Evolutionary conservation across 1,284 basidiomycete species (phyloP).

Genomic region (Cerioporus squamosus): DNA sequence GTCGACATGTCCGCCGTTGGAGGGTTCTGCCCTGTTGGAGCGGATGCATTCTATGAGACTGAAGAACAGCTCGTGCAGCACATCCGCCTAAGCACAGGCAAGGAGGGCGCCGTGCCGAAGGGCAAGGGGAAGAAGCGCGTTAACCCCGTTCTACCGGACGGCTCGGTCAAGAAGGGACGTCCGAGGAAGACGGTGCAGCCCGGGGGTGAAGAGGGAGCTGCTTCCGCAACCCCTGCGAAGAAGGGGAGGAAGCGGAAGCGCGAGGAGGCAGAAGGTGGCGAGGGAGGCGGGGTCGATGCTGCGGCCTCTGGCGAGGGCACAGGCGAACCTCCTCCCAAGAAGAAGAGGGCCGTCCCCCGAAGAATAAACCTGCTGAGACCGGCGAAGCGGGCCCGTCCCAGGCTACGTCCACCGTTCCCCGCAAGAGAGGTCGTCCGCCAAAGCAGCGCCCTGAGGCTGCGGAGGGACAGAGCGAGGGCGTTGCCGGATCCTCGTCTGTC

Average conservation of each 20-base stretch:
- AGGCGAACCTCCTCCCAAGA: conserved; percentile 36
- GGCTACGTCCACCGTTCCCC: background rate
- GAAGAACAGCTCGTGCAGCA: conserved; percentile 44
- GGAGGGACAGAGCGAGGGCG: conserved; percentile 14
- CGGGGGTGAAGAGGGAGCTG: conserved; percentile 10
- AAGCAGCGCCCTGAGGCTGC: conserved; percentile 27
- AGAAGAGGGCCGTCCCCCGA: conserved; percentile 42
- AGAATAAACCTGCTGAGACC: conserved; percentile 13
- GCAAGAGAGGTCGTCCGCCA: conserved; percentile 39
- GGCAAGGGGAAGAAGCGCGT: conserved; percentile 28
- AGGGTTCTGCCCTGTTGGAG: conserved; percentile 50
- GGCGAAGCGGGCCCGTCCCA: background rate
- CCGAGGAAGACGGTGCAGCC: conserved; percentile 24
- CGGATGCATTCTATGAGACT: conserved; percentile 57
- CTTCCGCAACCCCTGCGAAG: conserved; percentile 2
- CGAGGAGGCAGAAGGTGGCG: conserved; percentile 5
- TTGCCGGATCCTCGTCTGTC: conserved; percentile 2
- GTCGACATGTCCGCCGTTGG: conserved; percentile 55
- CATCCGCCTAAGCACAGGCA: conserved; percentile 47
- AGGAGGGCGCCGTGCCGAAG: conserved; percentile 11
- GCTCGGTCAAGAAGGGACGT: conserved; percentile 33
- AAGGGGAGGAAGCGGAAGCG: conserved; percentile 36
- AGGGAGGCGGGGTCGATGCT: conserved; percentile 15
- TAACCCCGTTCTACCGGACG: conserved; percentile 33
- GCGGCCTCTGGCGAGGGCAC: conserved; percentile 23